Evolutionary conservation across 345 rosid genomes (phyloP).

Genomic region (Reutealis trisperma): DNA sequence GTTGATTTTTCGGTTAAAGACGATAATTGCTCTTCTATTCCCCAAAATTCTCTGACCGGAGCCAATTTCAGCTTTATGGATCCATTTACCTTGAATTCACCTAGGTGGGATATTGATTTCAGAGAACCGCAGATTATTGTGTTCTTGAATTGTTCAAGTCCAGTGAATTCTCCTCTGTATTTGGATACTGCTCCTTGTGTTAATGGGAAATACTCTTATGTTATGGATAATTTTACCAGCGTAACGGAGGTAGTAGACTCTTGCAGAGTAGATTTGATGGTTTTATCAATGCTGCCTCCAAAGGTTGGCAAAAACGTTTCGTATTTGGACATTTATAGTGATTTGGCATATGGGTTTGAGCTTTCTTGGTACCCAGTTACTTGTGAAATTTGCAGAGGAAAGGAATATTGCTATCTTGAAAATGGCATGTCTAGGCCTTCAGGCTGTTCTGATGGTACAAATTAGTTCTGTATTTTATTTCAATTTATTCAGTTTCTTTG

Average conservation of each 20-base stretch:
- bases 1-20: background rate
- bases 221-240: background rate
- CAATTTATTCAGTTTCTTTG: too few relatives aligned
- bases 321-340: background rate
- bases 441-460: background rate
- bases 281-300: background rate
- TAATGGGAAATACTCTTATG: background rate
- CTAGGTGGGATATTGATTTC: background rate
- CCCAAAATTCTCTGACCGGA: background rate
- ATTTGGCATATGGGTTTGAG: background rate
- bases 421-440: background rate
- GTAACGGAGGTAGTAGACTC: background rate
- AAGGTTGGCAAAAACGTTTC: background rate
- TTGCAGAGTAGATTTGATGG: background rate
- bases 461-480: too few relatives aligned
- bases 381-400: background rate
- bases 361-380: background rate
- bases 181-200: background rate
- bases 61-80: background rate
- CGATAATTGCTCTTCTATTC: constrained; percentile 19
- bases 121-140: background rate
- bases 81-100: background rate
- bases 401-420: background rate
- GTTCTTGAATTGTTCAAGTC: background rate
- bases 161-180: background rate